These are phyloP conservation scores for Arthrocladium fulminans DNA, from an alignment of 2,329 filamentous ascomycete genomes.

Conservation along the genomic window DNA sequence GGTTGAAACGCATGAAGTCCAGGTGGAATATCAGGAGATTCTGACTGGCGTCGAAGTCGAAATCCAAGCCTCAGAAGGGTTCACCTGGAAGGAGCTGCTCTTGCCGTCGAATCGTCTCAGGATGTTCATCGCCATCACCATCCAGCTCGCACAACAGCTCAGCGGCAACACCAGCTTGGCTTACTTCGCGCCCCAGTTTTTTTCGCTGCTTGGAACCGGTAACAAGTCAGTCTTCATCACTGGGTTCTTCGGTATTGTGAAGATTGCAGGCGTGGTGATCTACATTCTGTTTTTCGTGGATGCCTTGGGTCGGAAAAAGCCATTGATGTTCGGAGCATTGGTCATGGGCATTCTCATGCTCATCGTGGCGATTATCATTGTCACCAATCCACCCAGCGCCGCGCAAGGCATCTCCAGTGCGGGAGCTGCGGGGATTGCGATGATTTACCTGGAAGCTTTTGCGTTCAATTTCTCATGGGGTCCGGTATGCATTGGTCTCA, in stretches of 20 bases:
- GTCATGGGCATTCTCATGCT: constrained; percentile 48
- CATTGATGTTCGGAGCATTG: constrained; percentile 42
- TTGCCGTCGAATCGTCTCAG: constrained; percentile 42
- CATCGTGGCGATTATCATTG: constrained; percentile 42
- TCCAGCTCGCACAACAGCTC: constrained; percentile 42
- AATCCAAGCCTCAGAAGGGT: constrained; percentile 34
- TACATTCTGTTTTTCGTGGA: constrained; percentile 45
- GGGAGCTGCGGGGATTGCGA: constrained; percentile 41
- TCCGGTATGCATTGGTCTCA: background rate
- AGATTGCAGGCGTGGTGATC: constrained; percentile 40
- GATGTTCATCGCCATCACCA: constrained; percentile 42
- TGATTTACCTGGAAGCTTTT: constrained; percentile 44
- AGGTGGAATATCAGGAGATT: constrained; percentile 31
- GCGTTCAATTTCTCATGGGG: constrained; percentile 36
- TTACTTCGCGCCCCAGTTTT: constrained; percentile 47
- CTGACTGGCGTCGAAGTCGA: constrained; percentile 42
- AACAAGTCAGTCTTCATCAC: constrained; percentile 41
- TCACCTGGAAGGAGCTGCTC: constrained; percentile 41
- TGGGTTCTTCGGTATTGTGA: constrained; percentile 46
- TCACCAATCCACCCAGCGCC: constrained; percentile 34
- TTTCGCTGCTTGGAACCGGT: constrained; percentile 42
- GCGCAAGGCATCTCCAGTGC: constrained; percentile 28
- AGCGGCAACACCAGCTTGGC: constrained; percentile 45
- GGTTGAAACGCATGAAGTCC: constrained; percentile 29
- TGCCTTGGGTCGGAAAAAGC: constrained; percentile 40